Evolutionary conservation across 495 filamentous ascomycete genomes (phyloP).

Genomic region (Trichoderma virens): DNA sequence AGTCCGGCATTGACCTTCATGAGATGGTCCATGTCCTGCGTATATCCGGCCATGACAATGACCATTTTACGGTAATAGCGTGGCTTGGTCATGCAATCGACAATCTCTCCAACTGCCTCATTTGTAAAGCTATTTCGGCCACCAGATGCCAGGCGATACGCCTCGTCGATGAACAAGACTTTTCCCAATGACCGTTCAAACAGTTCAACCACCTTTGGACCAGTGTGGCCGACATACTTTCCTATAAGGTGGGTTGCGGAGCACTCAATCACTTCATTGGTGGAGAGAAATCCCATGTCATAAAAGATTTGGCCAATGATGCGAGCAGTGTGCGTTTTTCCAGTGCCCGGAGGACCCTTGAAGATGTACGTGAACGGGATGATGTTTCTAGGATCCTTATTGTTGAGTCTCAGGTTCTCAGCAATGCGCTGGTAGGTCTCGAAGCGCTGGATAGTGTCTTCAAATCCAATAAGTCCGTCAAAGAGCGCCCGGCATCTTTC

Average conservation of each 20-base stretch:
- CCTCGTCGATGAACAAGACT: slow-evolving; percentile 62
- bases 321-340: slow-evolving; percentile 63
- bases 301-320: slow-evolving; percentile 69
- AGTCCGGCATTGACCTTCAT: slow-evolving; percentile 45
- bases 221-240: slow-evolving; percentile 54
- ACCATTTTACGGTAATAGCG: slow-evolving; percentile 51
- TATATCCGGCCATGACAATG: slow-evolving; percentile 61
- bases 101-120: slow-evolving; percentile 65
- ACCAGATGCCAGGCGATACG: slow-evolving; percentile 47
- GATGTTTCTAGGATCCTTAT: slow-evolving; percentile 45
- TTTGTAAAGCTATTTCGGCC: slow-evolving; percentile 44
- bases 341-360: slow-evolving; percentile 47
- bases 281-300: slow-evolving; percentile 56
- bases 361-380: slow-evolving; percentile 38
- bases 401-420: slow-evolving; percentile 43
- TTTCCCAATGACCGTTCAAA: slow-evolving; percentile 53
- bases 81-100: slow-evolving; percentile 42
- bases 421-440: slow-evolving; percentile 53
- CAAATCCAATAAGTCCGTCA: slow-evolving; percentile 55
- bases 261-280: slow-evolving; percentile 48
- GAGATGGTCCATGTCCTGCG: slow-evolving; percentile 53
- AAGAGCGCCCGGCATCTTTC: slow-evolving; percentile 39
- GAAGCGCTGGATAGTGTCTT: slow-evolving; percentile 45
- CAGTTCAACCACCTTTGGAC: slow-evolving; percentile 49
- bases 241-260: slow-evolving; percentile 57